Evolutionary conservation across 1,284 basidiomycete genomes (phyloP).

Genomic region (Cutaneotrichosporon sp.): DNA sequence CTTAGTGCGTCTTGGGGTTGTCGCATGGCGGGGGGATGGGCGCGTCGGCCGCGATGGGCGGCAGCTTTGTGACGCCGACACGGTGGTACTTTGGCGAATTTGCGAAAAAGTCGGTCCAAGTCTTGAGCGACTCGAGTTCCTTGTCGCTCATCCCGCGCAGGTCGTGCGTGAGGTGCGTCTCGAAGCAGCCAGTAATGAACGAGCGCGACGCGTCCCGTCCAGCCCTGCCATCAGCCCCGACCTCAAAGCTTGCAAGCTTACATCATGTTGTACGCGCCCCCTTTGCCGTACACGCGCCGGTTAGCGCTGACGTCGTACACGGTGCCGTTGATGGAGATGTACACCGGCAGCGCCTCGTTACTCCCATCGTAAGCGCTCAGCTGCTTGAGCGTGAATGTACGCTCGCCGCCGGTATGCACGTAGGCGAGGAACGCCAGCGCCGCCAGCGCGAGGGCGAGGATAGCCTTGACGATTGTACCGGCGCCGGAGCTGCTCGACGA

Average conservation of each 20-base stretch:
- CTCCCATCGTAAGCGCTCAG: conserved; percentile 71
- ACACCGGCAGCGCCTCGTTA: conserved; percentile 65
- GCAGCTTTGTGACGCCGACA: conserved; percentile 57
- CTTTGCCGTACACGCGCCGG: conserved; percentile 48
- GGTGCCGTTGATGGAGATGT: conserved; percentile 83
- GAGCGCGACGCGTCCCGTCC: conserved; percentile 82
- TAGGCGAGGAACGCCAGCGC: background rate
- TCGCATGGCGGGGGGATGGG: conserved; percentile 72
- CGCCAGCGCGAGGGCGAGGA: background rate
- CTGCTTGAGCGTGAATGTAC: conserved; percentile 29
- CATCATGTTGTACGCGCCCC: conserved; percentile 50
- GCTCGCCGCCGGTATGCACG: background rate
- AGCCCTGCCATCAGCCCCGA: conserved; percentile 50
- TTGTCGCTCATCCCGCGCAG: conserved; percentile 67
- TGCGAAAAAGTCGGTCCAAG: conserved; percentile 85
- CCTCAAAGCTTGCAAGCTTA: background rate
- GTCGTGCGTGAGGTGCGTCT: conserved; percentile 80
- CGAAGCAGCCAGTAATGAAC: conserved; percentile 89
- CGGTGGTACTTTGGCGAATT: conserved; percentile 70
- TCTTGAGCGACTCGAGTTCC: conserved; percentile 69
- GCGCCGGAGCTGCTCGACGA: background rate
- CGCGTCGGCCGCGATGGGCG: conserved; percentile 66
- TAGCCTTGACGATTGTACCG: background rate
- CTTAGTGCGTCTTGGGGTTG: conserved; percentile 1
- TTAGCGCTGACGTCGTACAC: conserved; percentile 47